These are phyloP conservation scores for Suillus hirtellus DNA, from an alignment of 768 basidiomycete species.

Conservation along the genomic window DNA sequence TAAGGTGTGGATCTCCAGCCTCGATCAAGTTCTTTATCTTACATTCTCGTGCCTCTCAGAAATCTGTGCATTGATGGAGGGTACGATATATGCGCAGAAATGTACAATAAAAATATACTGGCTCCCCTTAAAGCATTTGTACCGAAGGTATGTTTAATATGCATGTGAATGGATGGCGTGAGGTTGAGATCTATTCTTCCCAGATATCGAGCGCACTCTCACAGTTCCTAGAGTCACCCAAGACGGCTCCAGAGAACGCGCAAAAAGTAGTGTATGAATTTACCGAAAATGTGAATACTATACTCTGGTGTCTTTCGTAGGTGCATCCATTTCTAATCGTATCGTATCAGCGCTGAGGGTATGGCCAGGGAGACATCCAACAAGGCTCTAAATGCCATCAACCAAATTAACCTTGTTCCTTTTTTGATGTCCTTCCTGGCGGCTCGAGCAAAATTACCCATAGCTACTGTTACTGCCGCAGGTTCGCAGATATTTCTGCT, in stretches of 20 bases:
- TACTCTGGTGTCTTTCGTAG: constrained; percentile 94
- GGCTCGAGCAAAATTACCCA: constrained; percentile 65
- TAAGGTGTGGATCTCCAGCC: constrained; percentile 53
- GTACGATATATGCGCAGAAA: constrained; percentile 92
- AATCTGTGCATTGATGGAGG: constrained; percentile 96
- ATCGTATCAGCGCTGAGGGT: constrained; percentile 20
- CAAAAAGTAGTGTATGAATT: constrained; percentile 82
- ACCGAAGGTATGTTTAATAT: constrained; percentile 57
- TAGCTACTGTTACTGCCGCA: constrained; percentile 75
- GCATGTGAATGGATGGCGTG: neutral
- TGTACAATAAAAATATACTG: constrained; percentile 95
- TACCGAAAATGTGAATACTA: constrained; percentile 90
- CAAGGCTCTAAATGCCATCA: constrained; percentile 87
- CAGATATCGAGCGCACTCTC: constrained; percentile 77
- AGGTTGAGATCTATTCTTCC: neutral
- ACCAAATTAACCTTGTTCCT: constrained; percentile 72
- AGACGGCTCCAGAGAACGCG: constrained; percentile 64
- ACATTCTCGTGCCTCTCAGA: constrained; percentile 40
- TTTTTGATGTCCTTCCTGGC: constrained; percentile 91
- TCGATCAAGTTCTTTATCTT: constrained; percentile 13
- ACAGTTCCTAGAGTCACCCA: constrained; percentile 61
- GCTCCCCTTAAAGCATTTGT: constrained; percentile 73
- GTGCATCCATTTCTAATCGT: constrained; percentile 34
- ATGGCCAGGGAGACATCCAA: constrained; percentile 81
- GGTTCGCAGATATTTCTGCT: constrained; percentile 44